Percentiles rank a stretch among this genome's conserved stretches.
Conservation (phyloP, 2,329 filamentous ascomycete species). For the Echinosphaeria canescens region DNA sequence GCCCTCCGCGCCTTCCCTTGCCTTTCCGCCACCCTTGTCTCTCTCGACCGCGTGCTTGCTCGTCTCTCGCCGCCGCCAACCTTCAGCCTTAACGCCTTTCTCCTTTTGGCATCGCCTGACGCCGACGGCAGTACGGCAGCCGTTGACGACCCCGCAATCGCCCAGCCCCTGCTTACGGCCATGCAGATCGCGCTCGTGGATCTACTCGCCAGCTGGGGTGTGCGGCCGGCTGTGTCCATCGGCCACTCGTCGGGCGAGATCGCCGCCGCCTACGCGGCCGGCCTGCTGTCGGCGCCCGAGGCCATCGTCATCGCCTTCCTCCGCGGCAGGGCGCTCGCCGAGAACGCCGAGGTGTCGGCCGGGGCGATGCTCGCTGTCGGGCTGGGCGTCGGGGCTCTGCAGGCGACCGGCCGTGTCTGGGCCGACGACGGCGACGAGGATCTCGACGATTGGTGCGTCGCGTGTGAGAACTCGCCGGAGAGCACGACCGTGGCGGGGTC, state of each 20-base stretch:
- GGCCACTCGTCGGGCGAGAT: slow-evolving; percentile 22
- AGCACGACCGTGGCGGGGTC: slow-evolving; percentile 16
- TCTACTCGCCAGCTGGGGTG: slow-evolving; percentile 8
- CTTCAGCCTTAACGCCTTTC: too few species aligned
- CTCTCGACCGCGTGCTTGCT: too few species aligned
- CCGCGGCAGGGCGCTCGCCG: slow-evolving; percentile 13
- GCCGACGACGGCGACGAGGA: too few species aligned
- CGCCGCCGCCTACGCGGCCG: slow-evolving; percentile 18
- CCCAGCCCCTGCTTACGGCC: slow-evolving; percentile 29
- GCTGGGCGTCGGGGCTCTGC: slow-evolving; percentile 9
- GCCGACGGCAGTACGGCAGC: too few species aligned
- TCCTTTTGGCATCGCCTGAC: too few species aligned
- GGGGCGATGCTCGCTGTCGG: slow-evolving; percentile 14
- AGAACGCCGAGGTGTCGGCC: slow-evolving; percentile 5
- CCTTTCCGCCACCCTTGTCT: too few species aligned
- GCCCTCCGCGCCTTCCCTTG: too few species aligned
- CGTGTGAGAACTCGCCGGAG: slow-evolving; percentile 11
- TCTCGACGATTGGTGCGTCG: too few species aligned
- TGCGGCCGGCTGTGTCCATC: slow-evolving; percentile 11
- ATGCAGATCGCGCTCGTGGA: slow-evolving; percentile 22
- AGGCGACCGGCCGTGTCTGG: slow-evolving; percentile 6
- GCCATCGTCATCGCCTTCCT: slow-evolving; percentile 18
- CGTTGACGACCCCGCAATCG: slow-evolving; percentile 16
- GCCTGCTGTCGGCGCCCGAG: slow-evolving; percentile 11
- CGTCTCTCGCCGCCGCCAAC: too few species aligned